phyloP scores from a whole-genome alignment of 768 basidiomycete genomes.

The Exsudoporus frostii region DNA sequence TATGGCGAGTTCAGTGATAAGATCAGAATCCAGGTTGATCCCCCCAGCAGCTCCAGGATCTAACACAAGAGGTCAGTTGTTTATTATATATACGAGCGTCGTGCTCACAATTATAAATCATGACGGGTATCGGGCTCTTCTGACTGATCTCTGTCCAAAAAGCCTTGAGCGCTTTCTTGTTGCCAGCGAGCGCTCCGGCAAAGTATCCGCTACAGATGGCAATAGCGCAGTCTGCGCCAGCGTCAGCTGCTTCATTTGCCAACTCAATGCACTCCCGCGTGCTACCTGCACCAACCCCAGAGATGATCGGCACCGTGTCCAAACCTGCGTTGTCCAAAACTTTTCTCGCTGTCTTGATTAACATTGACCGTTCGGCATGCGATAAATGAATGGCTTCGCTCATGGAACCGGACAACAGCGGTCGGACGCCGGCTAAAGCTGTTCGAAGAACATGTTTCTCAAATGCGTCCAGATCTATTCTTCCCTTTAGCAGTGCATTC shows the following conservation, averaged over 20 bases:
- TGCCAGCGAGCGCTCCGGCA: constrained; percentile 63
- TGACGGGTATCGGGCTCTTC: constrained; percentile 81
- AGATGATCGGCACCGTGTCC: constrained; percentile 61
- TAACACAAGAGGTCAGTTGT: constrained; percentile 28
- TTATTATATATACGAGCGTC: neutral
- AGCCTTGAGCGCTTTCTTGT: constrained; percentile 67
- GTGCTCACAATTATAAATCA: constrained; percentile 80
- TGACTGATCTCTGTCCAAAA: constrained; percentile 76
- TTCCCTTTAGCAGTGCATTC: constrained; percentile 3
- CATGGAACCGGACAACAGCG: constrained; percentile 78
- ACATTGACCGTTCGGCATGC: constrained; percentile 58
- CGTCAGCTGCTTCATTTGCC: constrained; percentile 70
- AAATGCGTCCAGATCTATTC: constrained; percentile 60
- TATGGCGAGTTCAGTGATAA: constrained; percentile 75
- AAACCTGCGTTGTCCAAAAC: constrained; percentile 69
- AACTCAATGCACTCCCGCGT: constrained; percentile 80
- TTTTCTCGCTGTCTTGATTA: constrained; percentile 66
- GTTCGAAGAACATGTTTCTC: constrained; percentile 61
- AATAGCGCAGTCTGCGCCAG: constrained; percentile 85
- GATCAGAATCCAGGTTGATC: constrained; percentile 87
- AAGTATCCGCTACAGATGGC: constrained; percentile 88
- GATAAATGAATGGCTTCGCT: constrained; percentile 79
- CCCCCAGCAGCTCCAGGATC: constrained; percentile 87
- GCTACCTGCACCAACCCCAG: constrained; percentile 80
- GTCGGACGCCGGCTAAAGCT: constrained; percentile 65